Percentiles rank a stretch among this genome's conserved stretches.
phyloP scores from a whole-genome alignment of 2,329 filamentous ascomycete species.

The Curvularia spicifera region DNA sequence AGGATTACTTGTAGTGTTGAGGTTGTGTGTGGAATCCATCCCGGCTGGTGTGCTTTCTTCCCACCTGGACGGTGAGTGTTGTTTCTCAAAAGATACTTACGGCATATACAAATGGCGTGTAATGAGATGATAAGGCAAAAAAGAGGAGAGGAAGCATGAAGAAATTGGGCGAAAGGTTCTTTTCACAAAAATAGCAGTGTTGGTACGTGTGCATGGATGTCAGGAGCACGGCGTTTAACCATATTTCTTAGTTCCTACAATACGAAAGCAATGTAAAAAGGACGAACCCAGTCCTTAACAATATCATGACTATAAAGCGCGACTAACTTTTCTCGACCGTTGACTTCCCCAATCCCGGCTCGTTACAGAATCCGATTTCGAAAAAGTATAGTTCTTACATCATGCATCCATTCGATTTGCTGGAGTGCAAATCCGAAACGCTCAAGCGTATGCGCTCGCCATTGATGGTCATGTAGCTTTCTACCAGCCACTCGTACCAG shows the following conservation, averaged over 20 bases:
- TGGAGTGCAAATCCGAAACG: conserved; percentile 50
- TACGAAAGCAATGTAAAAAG: background rate
- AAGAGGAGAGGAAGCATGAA: background rate
- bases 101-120: background rate
- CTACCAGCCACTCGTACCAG: conserved; percentile 98
- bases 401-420: conserved; percentile 49
- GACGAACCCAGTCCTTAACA: background rate
- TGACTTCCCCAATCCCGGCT: background rate
- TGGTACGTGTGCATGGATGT: background rate
- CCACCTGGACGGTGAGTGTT: too few species aligned
- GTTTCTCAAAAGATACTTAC: background rate
- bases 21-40: background rate
- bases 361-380: background rate
- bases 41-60: background rate
- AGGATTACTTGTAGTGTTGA: conserved; percentile 76
- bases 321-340: background rate
- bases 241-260: background rate
- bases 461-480: conserved; percentile 73
- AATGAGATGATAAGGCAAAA: background rate
- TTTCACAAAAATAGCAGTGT: background rate
- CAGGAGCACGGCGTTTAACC: background rate
- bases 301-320: background rate
- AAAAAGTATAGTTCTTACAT: conserved; percentile 32
- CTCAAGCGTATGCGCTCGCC: conserved; percentile 70
- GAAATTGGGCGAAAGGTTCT: background rate